A percentile compares a stretch with the other conserved stretches of the same genome.
These are phyloP conservation scores for Cryphonectria naterciae DNA, from an alignment of 2,329 filamentous ascomycete species.

Conservation along the genomic window DNA sequence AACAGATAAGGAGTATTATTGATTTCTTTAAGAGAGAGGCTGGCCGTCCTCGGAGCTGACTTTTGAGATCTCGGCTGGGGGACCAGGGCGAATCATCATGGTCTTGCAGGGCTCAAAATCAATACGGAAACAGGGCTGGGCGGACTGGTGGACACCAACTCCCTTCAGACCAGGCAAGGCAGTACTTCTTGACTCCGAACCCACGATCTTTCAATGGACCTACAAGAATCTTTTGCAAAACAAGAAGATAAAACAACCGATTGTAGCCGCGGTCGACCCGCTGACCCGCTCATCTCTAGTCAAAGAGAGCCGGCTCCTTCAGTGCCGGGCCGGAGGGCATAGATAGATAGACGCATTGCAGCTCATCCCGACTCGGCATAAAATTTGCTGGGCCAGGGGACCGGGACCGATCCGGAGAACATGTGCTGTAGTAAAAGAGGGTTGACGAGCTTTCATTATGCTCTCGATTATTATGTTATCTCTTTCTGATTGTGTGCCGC, in stretches of 20 bases:
- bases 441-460: neutral
- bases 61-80: neutral
- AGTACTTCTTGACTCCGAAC: neutral
- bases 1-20: neutral
- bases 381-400: neutral
- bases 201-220: neutral
- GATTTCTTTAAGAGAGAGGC: neutral
- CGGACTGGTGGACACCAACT: neutral
- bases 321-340: neutral
- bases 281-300: neutral
- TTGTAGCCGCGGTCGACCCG: slow-evolving; percentile 1
- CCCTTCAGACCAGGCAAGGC: neutral
- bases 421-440: neutral
- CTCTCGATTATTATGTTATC: neutral
- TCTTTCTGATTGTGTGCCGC: neutral
- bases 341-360: neutral
- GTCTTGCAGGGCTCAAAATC: neutral
- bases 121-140: neutral
- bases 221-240: neutral
- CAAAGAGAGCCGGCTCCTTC: neutral
- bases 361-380: neutral
- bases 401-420: neutral
- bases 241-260: neutral
- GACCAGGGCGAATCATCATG: no score
- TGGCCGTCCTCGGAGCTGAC: neutral